phyloP scores from a whole-genome alignment of 2,329 filamentous ascomycete genomes.

The Nemania abortiva region DNA sequence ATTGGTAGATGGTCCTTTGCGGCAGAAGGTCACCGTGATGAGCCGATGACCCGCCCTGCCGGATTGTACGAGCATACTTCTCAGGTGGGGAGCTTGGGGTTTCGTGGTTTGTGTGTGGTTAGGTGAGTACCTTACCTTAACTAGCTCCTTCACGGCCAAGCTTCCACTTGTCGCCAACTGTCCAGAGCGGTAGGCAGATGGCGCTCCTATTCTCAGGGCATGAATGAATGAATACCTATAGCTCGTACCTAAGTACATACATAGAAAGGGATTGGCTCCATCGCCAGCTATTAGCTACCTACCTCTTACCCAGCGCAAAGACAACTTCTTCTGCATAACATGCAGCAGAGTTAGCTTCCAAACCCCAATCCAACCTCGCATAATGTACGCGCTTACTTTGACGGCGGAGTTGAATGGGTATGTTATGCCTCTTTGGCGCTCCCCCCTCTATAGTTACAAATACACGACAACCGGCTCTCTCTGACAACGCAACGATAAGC shows the following conservation, averaged over 20 bases:
- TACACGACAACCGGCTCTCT: not conserved
- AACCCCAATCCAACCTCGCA: slow-evolving; percentile 33
- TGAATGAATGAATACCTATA: too few relatives aligned
- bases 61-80: too few relatives aligned
- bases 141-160: not conserved
- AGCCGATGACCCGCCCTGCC: slow-evolving; percentile 17
- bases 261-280: too few relatives aligned
- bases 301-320: not conserved
- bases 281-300: not conserved
- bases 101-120: not conserved
- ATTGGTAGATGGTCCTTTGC: not conserved
- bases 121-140: too few relatives aligned
- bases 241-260: too few relatives aligned
- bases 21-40: not conserved
- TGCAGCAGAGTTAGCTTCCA: not conserved
- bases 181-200: not conserved
- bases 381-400: slow-evolving; percentile 74
- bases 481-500: slow-evolving; percentile 26
- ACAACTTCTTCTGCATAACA: not conserved
- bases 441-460: not conserved
- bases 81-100: too few relatives aligned
- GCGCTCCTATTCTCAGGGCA: too few relatives aligned
- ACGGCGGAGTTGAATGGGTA: slow-evolving; percentile 79
- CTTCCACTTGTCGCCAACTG: slow-evolving; percentile 2
- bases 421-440: slow-evolving; percentile 40